Base-by-base conservation (phyloP, 106 monocot genomes). In the Agapanthus africanus region DNA sequence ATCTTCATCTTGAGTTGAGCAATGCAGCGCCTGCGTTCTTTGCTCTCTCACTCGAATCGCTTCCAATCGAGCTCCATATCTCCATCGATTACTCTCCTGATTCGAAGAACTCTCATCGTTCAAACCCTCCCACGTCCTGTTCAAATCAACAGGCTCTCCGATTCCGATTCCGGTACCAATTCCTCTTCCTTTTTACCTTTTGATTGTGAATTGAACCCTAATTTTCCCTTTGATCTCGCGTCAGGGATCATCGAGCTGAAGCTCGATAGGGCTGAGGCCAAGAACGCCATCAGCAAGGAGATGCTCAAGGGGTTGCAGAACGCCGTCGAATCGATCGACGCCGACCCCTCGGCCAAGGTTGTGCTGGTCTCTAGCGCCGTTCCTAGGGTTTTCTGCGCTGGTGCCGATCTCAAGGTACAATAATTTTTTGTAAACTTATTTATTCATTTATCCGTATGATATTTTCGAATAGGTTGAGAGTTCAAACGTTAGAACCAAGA, bases 401-500 rank as follows among this genome's bases (percentile, higher is more conserved):
- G 99, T 54, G 97, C 97, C 22, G 92, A 99, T 70, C 92, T 99
- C 54, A 99, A 99, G 87, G 97, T 92, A 47, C 1, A 47, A 41
- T 63, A 16, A 32, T 68, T 13, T 19, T 47, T 47, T 47, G 46
- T 19, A 47, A 47, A 47, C 13, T 47, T 4, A 47, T n/a, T n/a
- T n/a, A n/a, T n/a, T n/a, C n/a, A n/a, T n/a, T n/a, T n/a, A n/a
- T n/a, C n/a, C n/a, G n/a, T n/a, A n/a, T n/a, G n/a, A n/a, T n/a
- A n/a, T n/a, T n/a, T n/a, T n/a, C n/a, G n/a, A n/a, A n/a, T n/a
- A n/a, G n/a, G n/a, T n/a, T n/a, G n/a, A n/a, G n/a, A n/a, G n/a
- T n/a, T n/a, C n/a, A n/a, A n/a, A n/a, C n/a, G n/a, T n/a, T n/a
- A n/a, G n/a, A n/a, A n/a, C n/a, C n/a, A n/a, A n/a, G n/a, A n/a